These are phyloP conservation scores for Corylus avellana DNA, from an alignment of 306 rosid species.

Conservation along the genomic window DNA sequence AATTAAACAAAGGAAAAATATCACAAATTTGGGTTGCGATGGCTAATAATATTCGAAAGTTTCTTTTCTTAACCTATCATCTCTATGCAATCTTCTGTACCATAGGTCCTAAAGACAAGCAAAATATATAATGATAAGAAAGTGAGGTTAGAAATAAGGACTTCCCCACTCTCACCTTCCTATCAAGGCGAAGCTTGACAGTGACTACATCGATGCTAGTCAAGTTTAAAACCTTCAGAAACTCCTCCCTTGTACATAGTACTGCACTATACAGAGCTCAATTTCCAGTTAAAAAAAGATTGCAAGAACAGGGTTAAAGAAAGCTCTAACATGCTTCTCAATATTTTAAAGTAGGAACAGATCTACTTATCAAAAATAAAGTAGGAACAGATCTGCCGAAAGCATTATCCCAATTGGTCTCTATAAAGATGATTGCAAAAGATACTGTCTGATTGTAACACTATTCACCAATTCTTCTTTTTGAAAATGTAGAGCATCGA, in stretches of 20 bases:
- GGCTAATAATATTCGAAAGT: not conserved
- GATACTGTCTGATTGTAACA: constrained; percentile 2
- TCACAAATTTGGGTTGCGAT: not conserved
- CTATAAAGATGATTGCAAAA: not conserved
- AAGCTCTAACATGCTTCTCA: constrained; percentile 10
- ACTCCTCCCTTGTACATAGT: constrained; percentile 52
- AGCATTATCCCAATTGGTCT: not conserved
- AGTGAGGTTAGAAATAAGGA: not conserved
- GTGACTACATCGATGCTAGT: constrained; percentile 52
- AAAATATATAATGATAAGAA: not conserved
- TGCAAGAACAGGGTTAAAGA: constrained; percentile 17
- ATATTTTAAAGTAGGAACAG: not conserved
- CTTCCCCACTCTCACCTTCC: constrained; percentile 41
- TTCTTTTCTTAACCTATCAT: not conserved
- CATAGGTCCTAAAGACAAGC: not conserved
- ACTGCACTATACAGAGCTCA: constrained; percentile 52
- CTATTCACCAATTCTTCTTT: not conserved
- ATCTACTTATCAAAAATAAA: not conserved
- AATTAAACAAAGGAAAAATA: not conserved
- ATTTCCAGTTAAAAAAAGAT: constrained; percentile 23
- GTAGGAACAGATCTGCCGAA: not conserved
- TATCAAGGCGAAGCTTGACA: constrained; percentile 49
- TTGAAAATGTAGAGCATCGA: not conserved
- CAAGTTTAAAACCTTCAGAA: constrained; percentile 56
- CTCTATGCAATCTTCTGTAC: not conserved